Evolutionary conservation across 768 basidiomycete species (phyloP), one percentile per base, ranked within the genome.

Genomic region (Lentinula edodes): DNA sequence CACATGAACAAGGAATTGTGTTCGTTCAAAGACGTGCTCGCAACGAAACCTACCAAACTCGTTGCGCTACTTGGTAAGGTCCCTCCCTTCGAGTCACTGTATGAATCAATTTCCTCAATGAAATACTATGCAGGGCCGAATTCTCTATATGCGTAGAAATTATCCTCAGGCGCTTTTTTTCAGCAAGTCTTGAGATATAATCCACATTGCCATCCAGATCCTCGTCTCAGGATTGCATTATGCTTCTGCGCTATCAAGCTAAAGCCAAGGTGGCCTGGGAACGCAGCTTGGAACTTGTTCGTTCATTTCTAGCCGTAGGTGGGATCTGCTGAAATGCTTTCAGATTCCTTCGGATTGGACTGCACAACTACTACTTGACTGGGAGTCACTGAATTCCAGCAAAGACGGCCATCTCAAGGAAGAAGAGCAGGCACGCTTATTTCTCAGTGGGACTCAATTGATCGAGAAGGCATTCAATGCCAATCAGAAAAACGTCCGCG

Each of bases 221-320:
- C 97, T 38, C 85, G 97, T 6, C 90, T 98, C 61, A 97, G 97
- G 16, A 93, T 98, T 43, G 97, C 97, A 8, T 76, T 99, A 5
- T 98, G 96, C 73, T 78, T 94, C 20, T 98, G 93, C 93, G 85
- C 90, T 4, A 78, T 66, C 89, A 88, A 63, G 79, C 81, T 2
- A 89, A 88, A 66, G 97, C 96, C 0, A 88, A 86, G 65, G 83
- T 82, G 23, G 96, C 96, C 0, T 99, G 97, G 96, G 83, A 94
- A 68, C 81, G 95, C 38, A 91, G 91, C 66, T 70, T 93, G 58
- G 91, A 91, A 73, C 84, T 94, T 65, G 94, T 92, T 63, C 60
- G 91, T 80, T 18, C 45, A 35, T 52, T 23, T 9, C 45, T 32
- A 46, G 34, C 32, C 28, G 36, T 52, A 13, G 2, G 9, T 36